Base-by-base conservation (phyloP, 2,329 filamentous ascomycete genomes). In the Rhinocladiella similis region DNA sequence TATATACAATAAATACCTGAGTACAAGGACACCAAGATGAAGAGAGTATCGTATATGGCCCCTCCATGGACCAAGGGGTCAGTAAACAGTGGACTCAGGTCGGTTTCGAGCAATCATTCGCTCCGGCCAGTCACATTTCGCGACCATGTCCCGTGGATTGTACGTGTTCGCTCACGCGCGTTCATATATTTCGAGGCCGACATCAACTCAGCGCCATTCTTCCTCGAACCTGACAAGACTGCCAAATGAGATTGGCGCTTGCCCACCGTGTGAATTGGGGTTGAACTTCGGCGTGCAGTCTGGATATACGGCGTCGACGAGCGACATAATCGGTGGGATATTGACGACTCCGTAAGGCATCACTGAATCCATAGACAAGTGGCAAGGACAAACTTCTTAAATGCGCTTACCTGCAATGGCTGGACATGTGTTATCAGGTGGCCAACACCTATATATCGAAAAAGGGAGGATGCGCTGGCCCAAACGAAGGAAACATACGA, bases 91-190 rank as follows among this genome's bases (percentile, higher is more conserved):
- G 48, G 20, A 6, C 22, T 46, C 18, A 3, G 46, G 47, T 50
- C 41, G 45, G 27, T 13, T 25, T 29, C 47, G 48, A 48, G 54
- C 49, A 43, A 14, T 25, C 16, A 18, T 16, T n/a, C 13, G n/a
- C 43, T 48, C 36, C 5, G 51, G 38, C 56, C 56, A 58, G 38
- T 58, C 56, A 58, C 19, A 45, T 36, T 22, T 19, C n/a, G 29
- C 51, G 25, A 58, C 42, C 19, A 54, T 22, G 51, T 58, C 56
- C 47, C 51, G 56, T 58, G 56, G 41, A 54, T 22, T 38, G 47
- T 33, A 54, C 49, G 47, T 35, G 47, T 50, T 54, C 47, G 47
- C 43, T 29, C 43, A 22, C 43, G 19, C 43, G 19, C 22, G 43
- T 33, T 12, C 6, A 12, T 3, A 10, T 33, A 9, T 29, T 27